Base-by-base conservation (phyloP, 2,329 filamentous ascomycete genomes). In the Orbilia quercus region DNA sequence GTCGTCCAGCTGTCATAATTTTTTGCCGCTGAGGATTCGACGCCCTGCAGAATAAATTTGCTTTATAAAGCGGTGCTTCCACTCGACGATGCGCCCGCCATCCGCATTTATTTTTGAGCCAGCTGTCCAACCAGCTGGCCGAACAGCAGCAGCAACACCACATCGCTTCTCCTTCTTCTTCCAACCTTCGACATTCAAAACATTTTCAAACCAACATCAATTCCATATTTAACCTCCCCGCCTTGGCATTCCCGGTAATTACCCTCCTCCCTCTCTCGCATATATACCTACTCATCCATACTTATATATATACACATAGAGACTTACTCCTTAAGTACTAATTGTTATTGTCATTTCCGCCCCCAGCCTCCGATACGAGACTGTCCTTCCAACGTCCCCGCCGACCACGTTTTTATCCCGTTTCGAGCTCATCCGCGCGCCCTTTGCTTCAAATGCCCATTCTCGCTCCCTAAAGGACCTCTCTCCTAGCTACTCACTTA, bases 321-420 rank as follows among this genome's bases (percentile, higher is more conserved):
- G n/a, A n/a, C n/a, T n/a, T n/a, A n/a, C n/a, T n/a, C n/a, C n/a
- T n/a, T n/a, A n/a, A n/a, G n/a, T n/a, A n/a, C n/a, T n/a, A n/a
- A n/a, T n/a, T n/a, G n/a, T n/a, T n/a, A n/a, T n/a, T n/a, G n/a
- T n/a, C n/a, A n/a, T n/a, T n/a, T n/a, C n/a, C n/a, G n/a, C n/a
- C n/a, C n/a, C n/a, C n/a, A n/a, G n/a, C n/a, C n/a, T n/a, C n/a
- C n/a, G n/a, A n/a, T n/a, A n/a, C n/a, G n/a, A n/a, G n/a, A n/a
- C n/a, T n/a, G n/a, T n/a, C n/a, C n/a, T 34, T 34, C 31, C 6
- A 34, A 6, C 48, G 34, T 54, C 62, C 47, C 62, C 51, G 42
- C 63, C 53, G 48, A 53, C 63, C 63, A 59, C 63, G 63, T 59
- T 59, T 58, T 34, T n/a, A n/a, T n/a, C n/a, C n/a, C n/a, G n/a